phyloP scores from a whole-genome alignment of 441 rosid genomes.

The Cnidoscolus chayamansa region DNA sequence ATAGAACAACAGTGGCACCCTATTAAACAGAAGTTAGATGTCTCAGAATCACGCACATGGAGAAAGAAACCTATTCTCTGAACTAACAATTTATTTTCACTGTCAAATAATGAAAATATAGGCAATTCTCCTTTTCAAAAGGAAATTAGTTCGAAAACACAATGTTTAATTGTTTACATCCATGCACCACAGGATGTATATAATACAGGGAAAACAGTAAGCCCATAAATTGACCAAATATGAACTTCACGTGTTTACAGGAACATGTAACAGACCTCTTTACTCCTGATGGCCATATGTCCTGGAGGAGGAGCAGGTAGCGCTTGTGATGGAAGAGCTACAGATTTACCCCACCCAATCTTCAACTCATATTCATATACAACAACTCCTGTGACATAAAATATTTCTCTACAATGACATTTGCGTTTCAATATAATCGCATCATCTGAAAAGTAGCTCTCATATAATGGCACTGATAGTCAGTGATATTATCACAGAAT shows the following conservation, averaged over 20 bases:
- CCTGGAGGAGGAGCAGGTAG: constrained; percentile 99
- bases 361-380: constrained; percentile 95
- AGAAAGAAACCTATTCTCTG: constrained; percentile 10
- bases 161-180: constrained; percentile 1
- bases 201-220: constrained; percentile 10
- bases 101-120: constrained; percentile 4
- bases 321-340: constrained; percentile 98
- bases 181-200: neutral
- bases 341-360: constrained; percentile 99
- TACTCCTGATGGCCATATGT: constrained; percentile 99
- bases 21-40: constrained; percentile 35
- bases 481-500: neutral
- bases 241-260: constrained; percentile 20
- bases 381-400: constrained; percentile 65
- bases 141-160: constrained; percentile 13
- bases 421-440: constrained; percentile 19
- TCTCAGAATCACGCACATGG: constrained; percentile 28
- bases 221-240: constrained; percentile 5
- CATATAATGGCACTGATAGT: neutral
- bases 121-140: constrained; percentile 1
- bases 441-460: constrained; percentile 7
- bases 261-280: constrained; percentile 67
- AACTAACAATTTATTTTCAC: neutral
- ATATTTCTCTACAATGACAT: neutral
- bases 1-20: constrained; percentile 89